phyloP scores from a whole-genome alignment of 345 rosid genomes.

The Odontarrhena argentea region DNA sequence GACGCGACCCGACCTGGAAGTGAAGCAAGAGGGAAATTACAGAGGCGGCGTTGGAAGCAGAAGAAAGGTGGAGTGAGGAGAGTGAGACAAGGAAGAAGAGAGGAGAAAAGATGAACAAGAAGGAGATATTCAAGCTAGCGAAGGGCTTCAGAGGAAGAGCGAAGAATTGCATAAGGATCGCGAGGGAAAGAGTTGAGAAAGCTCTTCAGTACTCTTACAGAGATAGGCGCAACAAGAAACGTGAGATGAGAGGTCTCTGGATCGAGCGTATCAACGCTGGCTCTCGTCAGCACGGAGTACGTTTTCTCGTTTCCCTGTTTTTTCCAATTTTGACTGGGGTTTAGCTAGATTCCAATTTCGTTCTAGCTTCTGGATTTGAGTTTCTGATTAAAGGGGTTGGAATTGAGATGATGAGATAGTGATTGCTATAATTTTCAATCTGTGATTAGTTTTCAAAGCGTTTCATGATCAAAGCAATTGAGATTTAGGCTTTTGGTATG shows the following conservation, averaged over 20 bases:
- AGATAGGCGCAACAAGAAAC: constrained; percentile 94
- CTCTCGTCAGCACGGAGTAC: constrained; percentile 82
- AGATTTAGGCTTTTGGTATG: constrained; percentile 7
- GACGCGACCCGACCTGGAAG: constrained; percentile 11
- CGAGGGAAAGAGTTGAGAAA: constrained; percentile 95
- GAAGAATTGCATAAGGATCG: constrained; percentile 88
- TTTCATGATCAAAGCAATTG: not conserved
- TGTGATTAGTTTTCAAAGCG: not conserved
- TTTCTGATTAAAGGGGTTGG: not conserved
- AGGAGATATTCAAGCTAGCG: constrained; percentile 79
- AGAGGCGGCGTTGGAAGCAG: constrained; percentile 28
- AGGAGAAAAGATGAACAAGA: constrained; percentile 72
- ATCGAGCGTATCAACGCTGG: constrained; percentile 94
- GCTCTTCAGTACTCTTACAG: constrained; percentile 92
- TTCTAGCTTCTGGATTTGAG: not conserved
- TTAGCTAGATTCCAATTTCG: constrained; percentile 1
- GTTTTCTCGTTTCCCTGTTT: constrained; percentile 16
- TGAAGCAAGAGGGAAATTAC: not conserved
- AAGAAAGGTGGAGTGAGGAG: not conserved
- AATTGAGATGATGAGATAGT: constrained; percentile 8
- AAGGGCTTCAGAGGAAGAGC: constrained; percentile 96
- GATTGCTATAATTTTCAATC: not conserved
- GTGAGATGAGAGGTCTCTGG: constrained; percentile 97
- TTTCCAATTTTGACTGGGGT: not conserved
- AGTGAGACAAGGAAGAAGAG: not conserved